Conservation (phyloP, 2,329 filamentous ascomycete species). For the Leptodontidium sp. region DNA sequence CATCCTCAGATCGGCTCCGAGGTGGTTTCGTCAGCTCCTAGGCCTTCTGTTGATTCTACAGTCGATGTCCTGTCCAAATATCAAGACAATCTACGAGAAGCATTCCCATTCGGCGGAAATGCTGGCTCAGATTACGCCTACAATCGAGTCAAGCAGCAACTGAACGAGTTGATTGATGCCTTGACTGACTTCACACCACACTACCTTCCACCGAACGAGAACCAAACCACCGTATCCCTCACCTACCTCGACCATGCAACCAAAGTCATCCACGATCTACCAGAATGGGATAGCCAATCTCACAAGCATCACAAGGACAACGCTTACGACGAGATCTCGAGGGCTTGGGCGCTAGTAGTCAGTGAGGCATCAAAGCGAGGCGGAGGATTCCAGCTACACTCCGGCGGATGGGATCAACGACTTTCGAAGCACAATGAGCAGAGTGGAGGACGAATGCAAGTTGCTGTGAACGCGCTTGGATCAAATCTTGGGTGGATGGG, state of each 20-base stretch:
- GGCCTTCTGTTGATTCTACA: constrained; percentile 84
- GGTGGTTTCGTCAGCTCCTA: constrained; percentile 82
- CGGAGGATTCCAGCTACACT: constrained; percentile 87
- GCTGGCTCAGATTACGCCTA: constrained; percentile 92
- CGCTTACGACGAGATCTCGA: constrained; percentile 94
- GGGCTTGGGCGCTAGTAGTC: constrained; percentile 91
- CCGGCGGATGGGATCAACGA: constrained; percentile 91
- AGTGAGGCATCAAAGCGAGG: constrained; percentile 90
- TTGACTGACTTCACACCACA: constrained; percentile 94
- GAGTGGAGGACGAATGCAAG: constrained; percentile 81
- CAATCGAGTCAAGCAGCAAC: constrained; percentile 84
- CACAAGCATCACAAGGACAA: constrained; percentile 94
- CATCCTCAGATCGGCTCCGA: constrained; percentile 88
- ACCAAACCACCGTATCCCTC: constrained; percentile 82
- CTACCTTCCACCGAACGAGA: constrained; percentile 91
- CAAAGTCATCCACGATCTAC: constrained; percentile 86
- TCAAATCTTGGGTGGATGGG: constrained; percentile 82
- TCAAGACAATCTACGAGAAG: constrained; percentile 76
- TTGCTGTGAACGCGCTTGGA: constrained; percentile 80
- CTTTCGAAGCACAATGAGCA: constrained; percentile 87
- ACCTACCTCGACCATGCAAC: constrained; percentile 91
- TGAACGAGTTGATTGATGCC: constrained; percentile 84
- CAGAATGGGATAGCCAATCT: constrained; percentile 87
- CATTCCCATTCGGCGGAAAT: constrained; percentile 86
- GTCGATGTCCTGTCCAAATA: constrained; percentile 84